phyloP scores from a whole-genome alignment of 805 yeast species.

The Komagataella pastoris region DNA sequence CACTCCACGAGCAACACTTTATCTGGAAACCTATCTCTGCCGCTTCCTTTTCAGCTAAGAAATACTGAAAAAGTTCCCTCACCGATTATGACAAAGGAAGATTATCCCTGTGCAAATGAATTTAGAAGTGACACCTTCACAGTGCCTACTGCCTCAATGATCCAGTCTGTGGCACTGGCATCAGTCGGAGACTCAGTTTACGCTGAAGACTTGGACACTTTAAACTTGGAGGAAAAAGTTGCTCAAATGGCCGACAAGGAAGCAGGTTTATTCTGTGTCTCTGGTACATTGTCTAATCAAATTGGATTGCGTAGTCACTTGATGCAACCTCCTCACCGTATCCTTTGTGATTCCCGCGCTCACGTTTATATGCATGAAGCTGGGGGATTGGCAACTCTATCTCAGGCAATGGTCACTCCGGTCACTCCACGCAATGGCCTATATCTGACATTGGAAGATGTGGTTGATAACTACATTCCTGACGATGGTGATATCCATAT shows the following conservation, averaged over 20 bases:
- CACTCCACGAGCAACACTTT: neutral
- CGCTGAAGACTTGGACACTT: conserved; percentile 65
- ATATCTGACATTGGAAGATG: conserved; percentile 71
- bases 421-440: conserved; percentile 66
- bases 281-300: conserved; percentile 89
- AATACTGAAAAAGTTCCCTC: neutral
- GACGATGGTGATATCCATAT: conserved; percentile 77
- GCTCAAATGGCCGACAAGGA: conserved; percentile 65
- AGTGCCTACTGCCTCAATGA: conserved; percentile 67
- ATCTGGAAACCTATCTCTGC: neutral
- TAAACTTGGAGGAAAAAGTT: conserved; percentile 47
- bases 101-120: conserved; percentile 24
- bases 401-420: conserved; percentile 86
- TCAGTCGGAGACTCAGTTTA: conserved; percentile 84
- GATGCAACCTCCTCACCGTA: conserved; percentile 72
- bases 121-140: conserved; percentile 82
- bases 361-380: conserved; percentile 82
- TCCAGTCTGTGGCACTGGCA: conserved; percentile 40
- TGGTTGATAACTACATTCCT: conserved; percentile 42
- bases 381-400: conserved; percentile 79
- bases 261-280: conserved; percentile 70
- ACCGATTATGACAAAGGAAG: neutral
- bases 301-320: conserved; percentile 68
- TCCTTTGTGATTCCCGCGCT: conserved; percentile 75
- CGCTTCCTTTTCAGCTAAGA: neutral